Evolutionary conservation across 176 grass and related monocot species (phyloP), one percentile per base, ranked within the genome.

Genomic region (Oryza longistaminata): DNA sequence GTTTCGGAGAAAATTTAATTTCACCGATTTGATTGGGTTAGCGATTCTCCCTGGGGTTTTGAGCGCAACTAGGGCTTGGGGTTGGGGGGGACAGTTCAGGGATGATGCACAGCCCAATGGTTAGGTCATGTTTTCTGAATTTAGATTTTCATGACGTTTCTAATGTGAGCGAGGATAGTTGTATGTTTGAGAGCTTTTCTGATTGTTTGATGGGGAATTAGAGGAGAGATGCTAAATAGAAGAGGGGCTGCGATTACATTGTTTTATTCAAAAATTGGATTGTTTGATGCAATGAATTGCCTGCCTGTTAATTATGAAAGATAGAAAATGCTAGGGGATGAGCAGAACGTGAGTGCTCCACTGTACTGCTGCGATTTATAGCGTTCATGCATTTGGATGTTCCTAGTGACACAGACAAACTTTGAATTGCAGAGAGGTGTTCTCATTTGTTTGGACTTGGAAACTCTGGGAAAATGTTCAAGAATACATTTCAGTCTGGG

Each of bases 401-500:
- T 10, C 14, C 9, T 31, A 22, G 26, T 81, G 43, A 73, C 61
- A 29, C 13, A 69, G 2, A 8, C 10, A n/a, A 24, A 21, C 11
- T 69, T 19, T 58, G 29, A 35, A 24, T 45, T 90, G 14, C 9
- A 48, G 45, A 82, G 37, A 11, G 11, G 2, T 40, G 1, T 48
- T 40, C 84, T 78, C 62, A 79, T 74, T 61, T 58, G 70, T 17
- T 40, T 77, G 64, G 16, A 73, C 66, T 29, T 82, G 26, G 37
- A 73, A 78, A n/a, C 24, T 83, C 74, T 70, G 10, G 16, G 48
- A 83, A 73, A 42, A 95, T 98, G 96, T 98, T 98, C 78, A 98
- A 94, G 74, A 98, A 98, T 34, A 98, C 96, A 14, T 98, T 98
- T 84, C 96, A 98, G 60, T 98, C 96, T 2, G 93, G 96, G 17